These are phyloP conservation scores for Amesomyces nigricolor DNA, from an alignment of 2,329 filamentous ascomycete genomes.

Conservation along the genomic window DNA sequence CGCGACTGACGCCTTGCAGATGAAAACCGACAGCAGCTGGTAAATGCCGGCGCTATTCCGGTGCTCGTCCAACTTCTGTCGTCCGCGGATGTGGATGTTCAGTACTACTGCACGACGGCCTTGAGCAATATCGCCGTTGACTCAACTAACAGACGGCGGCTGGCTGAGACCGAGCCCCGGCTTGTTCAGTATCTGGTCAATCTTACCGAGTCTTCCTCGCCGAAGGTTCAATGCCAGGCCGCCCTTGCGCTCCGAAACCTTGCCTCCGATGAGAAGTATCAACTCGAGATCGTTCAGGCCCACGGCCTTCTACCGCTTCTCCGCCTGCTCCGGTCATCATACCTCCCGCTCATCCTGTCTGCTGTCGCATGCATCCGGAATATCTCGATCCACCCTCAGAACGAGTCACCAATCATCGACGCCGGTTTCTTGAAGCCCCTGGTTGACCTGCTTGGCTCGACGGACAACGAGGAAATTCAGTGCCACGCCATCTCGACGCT, in stretches of 20 bases:
- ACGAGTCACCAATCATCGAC: conserved; percentile 98
- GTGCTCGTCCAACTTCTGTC: conserved; percentile 92
- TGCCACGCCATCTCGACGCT: conserved; percentile 97
- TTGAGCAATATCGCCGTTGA: conserved; percentile 98
- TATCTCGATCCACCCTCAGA: conserved; percentile 95
- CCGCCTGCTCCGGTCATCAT: conserved; percentile 87
- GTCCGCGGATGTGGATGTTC: conserved; percentile 90
- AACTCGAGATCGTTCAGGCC: conserved; percentile 91
- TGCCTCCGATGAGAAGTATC: conserved; percentile 97
- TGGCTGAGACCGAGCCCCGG: conserved; percentile 84
- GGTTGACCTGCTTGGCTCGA: conserved; percentile 88
- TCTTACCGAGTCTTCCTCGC: conserved; percentile 94
- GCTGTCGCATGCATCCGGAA: conserved; percentile 98
- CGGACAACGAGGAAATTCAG: conserved; percentile 97
- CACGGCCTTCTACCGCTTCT: conserved; percentile 80
- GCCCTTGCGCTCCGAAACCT: conserved; percentile 90
- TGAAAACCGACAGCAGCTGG: conserved; percentile 94
- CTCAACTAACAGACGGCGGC: conserved; percentile 78
- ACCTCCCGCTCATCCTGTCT: conserved; percentile 90
- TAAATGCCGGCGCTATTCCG: conserved; percentile 95
- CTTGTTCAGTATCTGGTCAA: conserved; percentile 91
- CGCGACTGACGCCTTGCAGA: conserved; percentile 47
- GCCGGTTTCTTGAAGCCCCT: conserved; percentile 91
- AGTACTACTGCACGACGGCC: conserved; percentile 98
- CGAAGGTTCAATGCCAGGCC: conserved; percentile 97